Base-by-base conservation (phyloP, 2,329 filamentous ascomycete genomes). In the Hymenoscyphus fructigenus region DNA sequence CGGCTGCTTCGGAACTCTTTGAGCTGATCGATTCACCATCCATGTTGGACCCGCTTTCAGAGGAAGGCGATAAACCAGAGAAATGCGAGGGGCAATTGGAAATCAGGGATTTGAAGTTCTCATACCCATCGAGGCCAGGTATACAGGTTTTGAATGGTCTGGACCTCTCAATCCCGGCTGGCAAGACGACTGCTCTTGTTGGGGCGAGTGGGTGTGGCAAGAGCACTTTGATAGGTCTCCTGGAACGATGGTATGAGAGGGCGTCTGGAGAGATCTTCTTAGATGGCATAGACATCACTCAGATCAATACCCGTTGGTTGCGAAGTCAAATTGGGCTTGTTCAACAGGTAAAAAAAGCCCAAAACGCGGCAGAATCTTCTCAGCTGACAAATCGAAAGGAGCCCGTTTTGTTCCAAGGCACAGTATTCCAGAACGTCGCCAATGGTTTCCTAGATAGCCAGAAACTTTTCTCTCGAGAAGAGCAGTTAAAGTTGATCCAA, bases 311-410 rank as follows among this genome's bases (percentile, higher is more conserved):
- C 26, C 87, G 85, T 66, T 91, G 82, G 82, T 79, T 77, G 76
- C 71, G 83, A 47, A 80, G 79, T 0, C 81, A 85, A 67, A 88
- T 89, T 63, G 85, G 86, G 0, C 78, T 90, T 3, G 88, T 90
- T 3, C 85, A 88, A 66, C 87, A 90, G 69, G 87, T 57, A 28
- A 1, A 32, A 17, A 53, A 53, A n/a, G n/a, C 93, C 0, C 90
- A 97, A 78, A 97, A 96, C 73, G 97, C 97, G 69, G 91, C 97
- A 6, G 34, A 36, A 36, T 15, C 34, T 12, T 36, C 93, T 97
- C 68, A 17, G 28, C 93, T 97, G 88, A 84, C 88, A 6, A 79
- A 87, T 63, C 94, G 94, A 14, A 80, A 82, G 20, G 95, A 90
- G 63, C 86, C 86, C 0, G 86, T 88, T 63, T 76, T 89, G 1